Conservation (phyloP, 163 green algal genomes). For the Chlorella variabilis region DNA sequence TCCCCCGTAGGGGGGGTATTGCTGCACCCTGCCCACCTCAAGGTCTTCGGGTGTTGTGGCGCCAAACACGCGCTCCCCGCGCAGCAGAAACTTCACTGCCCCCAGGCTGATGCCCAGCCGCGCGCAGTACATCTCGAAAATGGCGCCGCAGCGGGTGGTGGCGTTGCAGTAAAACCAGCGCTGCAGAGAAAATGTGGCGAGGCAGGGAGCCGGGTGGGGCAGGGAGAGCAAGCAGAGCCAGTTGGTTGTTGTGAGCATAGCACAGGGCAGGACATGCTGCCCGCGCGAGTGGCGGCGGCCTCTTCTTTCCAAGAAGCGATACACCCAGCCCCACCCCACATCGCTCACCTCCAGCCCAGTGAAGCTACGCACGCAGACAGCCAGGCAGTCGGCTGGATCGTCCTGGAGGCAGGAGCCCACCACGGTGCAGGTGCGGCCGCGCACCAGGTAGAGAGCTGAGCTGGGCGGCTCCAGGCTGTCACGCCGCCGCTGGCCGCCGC, state of each 20-base stretch:
- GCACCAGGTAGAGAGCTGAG: background rate
- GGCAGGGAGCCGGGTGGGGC: background rate
- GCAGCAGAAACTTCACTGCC: conserved; percentile 40
- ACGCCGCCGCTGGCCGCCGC: background rate
- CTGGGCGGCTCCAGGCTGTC: background rate
- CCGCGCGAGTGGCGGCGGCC: too few species aligned
- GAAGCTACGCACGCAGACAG: conserved; percentile 23
- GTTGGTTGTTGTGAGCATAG: too few species aligned
- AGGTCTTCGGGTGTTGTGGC: conserved; percentile 10
- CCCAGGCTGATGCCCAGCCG: conserved; percentile 37
- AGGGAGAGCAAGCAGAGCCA: too few species aligned
- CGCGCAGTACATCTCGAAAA: conserved; percentile 46
- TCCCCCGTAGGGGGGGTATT: too few species aligned
- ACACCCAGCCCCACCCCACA: background rate
- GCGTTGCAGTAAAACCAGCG: conserved; percentile 32
- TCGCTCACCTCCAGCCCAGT: conserved; percentile 11
- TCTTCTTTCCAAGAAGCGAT: too few species aligned
- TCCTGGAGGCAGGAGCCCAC: conserved; percentile 16
- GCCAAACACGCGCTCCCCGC: conserved; percentile 15
- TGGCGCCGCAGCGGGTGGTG: background rate
- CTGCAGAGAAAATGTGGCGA: conserved; percentile 6
- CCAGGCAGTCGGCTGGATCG: conserved; percentile 5
- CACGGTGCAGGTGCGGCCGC: conserved; percentile 1
- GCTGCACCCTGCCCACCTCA: conserved; percentile 12
- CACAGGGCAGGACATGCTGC: too few species aligned